These are phyloP conservation scores for Annulohypoxylon maeteangense DNA, from an alignment of 495 filamentous ascomycete species.

Conservation along the genomic window DNA sequence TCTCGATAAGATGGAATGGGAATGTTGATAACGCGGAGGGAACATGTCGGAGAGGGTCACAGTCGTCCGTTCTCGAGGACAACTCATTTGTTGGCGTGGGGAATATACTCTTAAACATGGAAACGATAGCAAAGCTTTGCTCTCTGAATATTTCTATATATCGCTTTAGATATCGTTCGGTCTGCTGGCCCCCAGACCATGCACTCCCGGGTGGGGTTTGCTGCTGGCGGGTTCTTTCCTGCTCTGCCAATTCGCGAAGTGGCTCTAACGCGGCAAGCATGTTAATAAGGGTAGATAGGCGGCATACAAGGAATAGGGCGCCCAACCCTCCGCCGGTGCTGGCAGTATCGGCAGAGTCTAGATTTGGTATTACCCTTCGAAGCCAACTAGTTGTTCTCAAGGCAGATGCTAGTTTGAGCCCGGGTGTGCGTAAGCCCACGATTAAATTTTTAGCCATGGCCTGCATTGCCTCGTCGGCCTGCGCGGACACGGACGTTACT, in stretches of 20 bases:
- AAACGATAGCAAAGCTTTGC: constrained; percentile 94
- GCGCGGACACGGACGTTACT: constrained; percentile 74
- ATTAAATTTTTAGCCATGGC: constrained; percentile 90
- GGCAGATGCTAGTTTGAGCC: constrained; percentile 87
- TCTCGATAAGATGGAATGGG: constrained; percentile 82
- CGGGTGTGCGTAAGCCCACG: constrained; percentile 74
- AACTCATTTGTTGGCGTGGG: constrained; percentile 57
- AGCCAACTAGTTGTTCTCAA: constrained; percentile 95
- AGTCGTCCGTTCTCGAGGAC: constrained; percentile 34
- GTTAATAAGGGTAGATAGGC: constrained; percentile 78
- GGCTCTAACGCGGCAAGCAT: constrained; percentile 89
- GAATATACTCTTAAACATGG: constrained; percentile 92
- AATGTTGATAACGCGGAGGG: constrained; percentile 86
- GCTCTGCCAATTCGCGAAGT: constrained; percentile 86
- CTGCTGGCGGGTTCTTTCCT: constrained; percentile 70
- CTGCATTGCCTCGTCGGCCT: constrained; percentile 90
- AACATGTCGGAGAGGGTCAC: constrained; percentile 72
- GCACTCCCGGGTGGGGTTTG: constrained; percentile 44
- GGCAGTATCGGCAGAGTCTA: constrained; percentile 64
- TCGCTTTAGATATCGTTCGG: constrained; percentile 90
- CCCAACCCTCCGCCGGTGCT: constrained; percentile 67
- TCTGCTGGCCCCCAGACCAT: constrained; percentile 89
- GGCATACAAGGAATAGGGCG: constrained; percentile 86
- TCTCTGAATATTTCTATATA: constrained; percentile 99
- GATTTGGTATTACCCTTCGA: constrained; percentile 83